Base-by-base conservation (phyloP, 2,329 filamentous ascomycete species). In the Chaetomiaceae sp. region DNA sequence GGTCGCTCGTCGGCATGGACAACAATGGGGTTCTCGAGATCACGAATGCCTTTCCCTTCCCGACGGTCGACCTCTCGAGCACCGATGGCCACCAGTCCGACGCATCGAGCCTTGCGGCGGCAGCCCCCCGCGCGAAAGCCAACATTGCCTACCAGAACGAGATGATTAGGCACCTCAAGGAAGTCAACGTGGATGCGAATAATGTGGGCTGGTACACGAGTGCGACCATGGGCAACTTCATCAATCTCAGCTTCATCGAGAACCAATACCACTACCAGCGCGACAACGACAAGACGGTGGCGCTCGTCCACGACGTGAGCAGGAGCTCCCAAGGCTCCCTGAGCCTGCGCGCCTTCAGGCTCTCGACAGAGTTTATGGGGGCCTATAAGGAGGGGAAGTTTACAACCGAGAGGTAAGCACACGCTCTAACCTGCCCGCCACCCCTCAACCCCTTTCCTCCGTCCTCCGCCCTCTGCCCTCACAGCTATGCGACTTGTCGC, bases 151-250 rank as follows among this genome's bases (percentile, higher is more conserved):
- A 99, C 74, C 89, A 96, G 75, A 85, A 83, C 60, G 93, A 99
- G 72, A 97, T 97, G 92, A 92, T 99, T 71, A 87, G 90, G 66
- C 90, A 93, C 71, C 76, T 97, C 57, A 87, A 92, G 69, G 93
- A 97, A 73, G 93, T 99, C 65, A 99, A 97, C 70, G 88, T 97
- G 54, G 93, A 99, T 70, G 93, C 93, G 60, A 96, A 97, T 77
- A 95, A 89, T 65, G 89, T 95, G 54, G 93, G 93, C 64, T 99
- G 91, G 91, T 99, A 99, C 76, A 96, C 90, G 53, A 96, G 90
- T 75, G 89, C 91, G 58, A 96, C 90, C 70, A 95, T 99, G 88
- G 93, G 93, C 71, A 97, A 96, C 78, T 97, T 97, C 63, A 80
- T 97, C 77, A 96, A 91, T 77, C 71, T 87, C 67, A 88, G 86